Evolutionary conservation across 2,329 filamentous ascomycete genomes (phyloP).

Genomic region (Arthrobotrys sinensis): DNA sequence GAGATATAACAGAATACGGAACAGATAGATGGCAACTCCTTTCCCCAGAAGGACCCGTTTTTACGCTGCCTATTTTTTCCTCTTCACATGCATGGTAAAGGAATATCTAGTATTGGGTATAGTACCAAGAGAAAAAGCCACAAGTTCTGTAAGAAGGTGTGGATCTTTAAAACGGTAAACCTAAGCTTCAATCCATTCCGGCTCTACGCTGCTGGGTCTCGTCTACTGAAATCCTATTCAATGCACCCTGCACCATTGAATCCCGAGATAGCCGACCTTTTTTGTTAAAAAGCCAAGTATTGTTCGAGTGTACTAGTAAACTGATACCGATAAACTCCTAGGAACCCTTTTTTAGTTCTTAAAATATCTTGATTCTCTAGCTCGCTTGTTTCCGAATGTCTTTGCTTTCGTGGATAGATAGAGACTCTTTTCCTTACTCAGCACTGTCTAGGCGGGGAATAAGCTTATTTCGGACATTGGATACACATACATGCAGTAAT

Average conservation of each 20-base stretch:
- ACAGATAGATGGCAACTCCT: neutral
- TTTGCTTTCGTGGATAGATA: neutral
- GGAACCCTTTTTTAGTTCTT: neutral
- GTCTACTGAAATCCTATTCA: too few species aligned
- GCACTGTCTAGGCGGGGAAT: too few species aligned
- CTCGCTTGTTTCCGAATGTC: conserved; percentile 22
- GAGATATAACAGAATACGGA: conserved; percentile 3
- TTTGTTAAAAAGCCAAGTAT: neutral
- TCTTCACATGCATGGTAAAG: neutral
- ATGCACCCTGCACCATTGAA: too few species aligned
- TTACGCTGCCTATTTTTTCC: neutral
- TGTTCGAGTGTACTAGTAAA: neutral
- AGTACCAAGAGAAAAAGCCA: too few species aligned
- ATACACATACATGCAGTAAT: too few species aligned
- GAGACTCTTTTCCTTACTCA: neutral
- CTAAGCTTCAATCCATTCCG: too few species aligned
- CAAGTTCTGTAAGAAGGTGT: too few species aligned
- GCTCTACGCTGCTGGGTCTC: too few species aligned
- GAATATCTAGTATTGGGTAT: too few species aligned
- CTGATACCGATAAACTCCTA: neutral
- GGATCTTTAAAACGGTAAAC: too few species aligned
- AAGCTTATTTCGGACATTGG: neutral
- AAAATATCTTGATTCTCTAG: neutral
- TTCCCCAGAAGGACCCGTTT: neutral
- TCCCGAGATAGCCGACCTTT: neutral